Conservation (phyloP, 495 filamentous ascomycete species). For the Podospora sp. region DNA sequence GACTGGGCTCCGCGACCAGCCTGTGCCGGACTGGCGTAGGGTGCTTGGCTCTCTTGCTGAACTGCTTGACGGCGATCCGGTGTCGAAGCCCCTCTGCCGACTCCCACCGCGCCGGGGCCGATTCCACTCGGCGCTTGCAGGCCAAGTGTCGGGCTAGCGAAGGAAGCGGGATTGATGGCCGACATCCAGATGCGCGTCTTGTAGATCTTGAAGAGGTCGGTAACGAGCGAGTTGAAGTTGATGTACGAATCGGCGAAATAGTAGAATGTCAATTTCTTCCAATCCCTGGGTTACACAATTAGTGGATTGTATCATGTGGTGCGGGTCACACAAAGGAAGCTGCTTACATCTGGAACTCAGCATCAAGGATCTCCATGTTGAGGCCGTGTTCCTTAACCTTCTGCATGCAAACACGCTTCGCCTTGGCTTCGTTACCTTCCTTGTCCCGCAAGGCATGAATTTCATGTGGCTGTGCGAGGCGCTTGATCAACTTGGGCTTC, state of each 20-base stretch:
- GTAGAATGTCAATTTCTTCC: slow-evolving; percentile 98
- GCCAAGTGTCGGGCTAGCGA: slow-evolving; percentile 78
- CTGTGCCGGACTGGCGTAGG: slow-evolving; percentile 40
- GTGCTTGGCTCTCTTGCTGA: slow-evolving; percentile 45
- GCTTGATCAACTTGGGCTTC: slow-evolving; percentile 94
- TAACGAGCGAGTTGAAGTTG: slow-evolving; percentile 97
- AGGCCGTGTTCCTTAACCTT: slow-evolving; percentile 94
- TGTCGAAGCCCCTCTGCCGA: slow-evolving; percentile 42
- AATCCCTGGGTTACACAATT: slow-evolving; percentile 67
- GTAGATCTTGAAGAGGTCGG: slow-evolving; percentile 97
- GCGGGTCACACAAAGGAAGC: slow-evolving; percentile 5
- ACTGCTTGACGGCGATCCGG: slow-evolving; percentile 52
- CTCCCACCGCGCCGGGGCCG: slow-evolving; percentile 61
- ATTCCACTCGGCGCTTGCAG: slow-evolving; percentile 67
- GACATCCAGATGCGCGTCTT: slow-evolving; percentile 99
- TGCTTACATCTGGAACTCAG: slow-evolving; percentile 97
- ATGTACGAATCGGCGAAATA: slow-evolving; percentile 98
- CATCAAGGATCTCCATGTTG: slow-evolving; percentile 97
- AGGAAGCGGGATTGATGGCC: slow-evolving; percentile 96
- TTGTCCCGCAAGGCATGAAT: slow-evolving; percentile 86
- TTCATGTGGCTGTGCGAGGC: slow-evolving; percentile 88
- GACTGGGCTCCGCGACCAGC: slow-evolving; percentile 43
- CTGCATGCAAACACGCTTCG: slow-evolving; percentile 91
- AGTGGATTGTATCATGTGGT: slow-evolving; percentile 6
- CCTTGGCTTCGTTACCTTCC: slow-evolving; percentile 96